Base-by-base conservation (phyloP, 768 basidiomycete genomes). In the Hydnomerulius pinastri region DNA sequence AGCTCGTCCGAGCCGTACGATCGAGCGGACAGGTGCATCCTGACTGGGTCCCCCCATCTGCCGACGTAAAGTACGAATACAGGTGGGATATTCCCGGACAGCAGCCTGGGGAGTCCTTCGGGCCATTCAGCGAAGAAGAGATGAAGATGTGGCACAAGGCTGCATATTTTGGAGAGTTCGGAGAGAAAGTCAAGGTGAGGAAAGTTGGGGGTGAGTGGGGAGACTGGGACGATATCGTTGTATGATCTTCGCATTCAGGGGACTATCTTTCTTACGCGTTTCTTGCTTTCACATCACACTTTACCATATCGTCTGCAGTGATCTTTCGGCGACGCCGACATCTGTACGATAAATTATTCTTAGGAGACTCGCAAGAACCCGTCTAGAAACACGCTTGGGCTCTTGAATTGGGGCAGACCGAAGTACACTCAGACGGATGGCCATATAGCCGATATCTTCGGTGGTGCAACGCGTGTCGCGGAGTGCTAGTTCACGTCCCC, bases 131-230 rank as follows among this genome's bases (percentile, higher is more conserved):
- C 24, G 87, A 88, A 66, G 82, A 86, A 6, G 89, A 94, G 54
- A 82, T 96, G 79, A 77, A 78, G 44, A 76, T 78, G 3, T 96
- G 93, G 93, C 80, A 77, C 64, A 80, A 80, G 45, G 90, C 90
- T 1, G 74, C 80, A 4, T 96, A 92, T 63, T 96, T 96, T 67
- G 93, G 93, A 9, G 54, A 74, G 2, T 62, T 68, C 0, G 93
- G 91, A 12, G 90, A 89, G 62, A 88, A 91, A 61, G 83, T 96
- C 27, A 79, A 83, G 51, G 77, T 95, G 27, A 78, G 90, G 33
- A 71, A 66, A 48, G 74, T 80, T 0, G 88, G 82, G 1, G 81
- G 81, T 18, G 81, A 84, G n/a, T 92, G 90, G 90, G 77, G 77
- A 2, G 71, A 73, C 40, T 92, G 90, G 90, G 77, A 82, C 32